A percentile compares a stretch with the other conserved stretches of the same genome.
Conservation (phyloP, 1,139 yeast species). For the Pichia cactophila region DNA sequence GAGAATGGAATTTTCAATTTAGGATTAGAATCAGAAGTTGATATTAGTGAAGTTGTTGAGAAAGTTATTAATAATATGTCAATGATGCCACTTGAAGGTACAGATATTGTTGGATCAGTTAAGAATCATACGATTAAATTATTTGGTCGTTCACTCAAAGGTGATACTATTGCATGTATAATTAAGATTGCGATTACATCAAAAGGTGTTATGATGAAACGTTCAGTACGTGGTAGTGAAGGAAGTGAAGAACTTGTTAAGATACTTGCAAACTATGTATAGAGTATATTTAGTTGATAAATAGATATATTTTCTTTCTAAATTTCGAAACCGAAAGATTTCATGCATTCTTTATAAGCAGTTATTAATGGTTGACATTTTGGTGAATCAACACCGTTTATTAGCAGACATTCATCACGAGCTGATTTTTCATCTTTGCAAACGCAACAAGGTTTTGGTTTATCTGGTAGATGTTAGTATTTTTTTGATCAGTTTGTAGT, state of each 20-base stretch:
- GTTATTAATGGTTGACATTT: slow-evolving; percentile 68
- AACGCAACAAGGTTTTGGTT: slow-evolving; percentile 96
- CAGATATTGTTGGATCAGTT: slow-evolving; percentile 52
- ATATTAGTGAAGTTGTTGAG: slow-evolving; percentile 44
- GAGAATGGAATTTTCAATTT: slow-evolving; percentile 54
- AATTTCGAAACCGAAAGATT: slow-evolving; percentile 73
- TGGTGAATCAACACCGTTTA: slow-evolving; percentile 77
- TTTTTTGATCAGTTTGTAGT: neutral
- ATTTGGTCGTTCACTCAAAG: slow-evolving; percentile 74
- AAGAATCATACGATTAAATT: slow-evolving; percentile 64
- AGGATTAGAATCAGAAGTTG: slow-evolving; percentile 30
- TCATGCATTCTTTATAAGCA: slow-evolving; percentile 82
- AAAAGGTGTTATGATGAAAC: slow-evolving; percentile 71
- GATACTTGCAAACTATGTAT: slow-evolving; percentile 39
- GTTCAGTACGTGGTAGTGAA: slow-evolving; percentile 61
- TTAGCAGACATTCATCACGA: slow-evolving; percentile 81
- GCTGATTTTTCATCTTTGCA: slow-evolving; percentile 77
- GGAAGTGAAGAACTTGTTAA: slow-evolving; percentile 34
- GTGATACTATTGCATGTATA: slow-evolving; percentile 60
- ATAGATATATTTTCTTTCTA: slow-evolving; percentile 10
- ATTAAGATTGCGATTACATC: slow-evolving; percentile 69
- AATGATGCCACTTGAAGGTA: slow-evolving; percentile 74
- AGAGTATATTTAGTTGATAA: slow-evolving; percentile 7
- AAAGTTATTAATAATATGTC: slow-evolving; percentile 36
- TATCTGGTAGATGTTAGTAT: slow-evolving; percentile 23